Evolutionary conservation across 257 asterid species (phyloP), one percentile per base, ranked within the genome.

Genomic region (Datura wrightii): DNA sequence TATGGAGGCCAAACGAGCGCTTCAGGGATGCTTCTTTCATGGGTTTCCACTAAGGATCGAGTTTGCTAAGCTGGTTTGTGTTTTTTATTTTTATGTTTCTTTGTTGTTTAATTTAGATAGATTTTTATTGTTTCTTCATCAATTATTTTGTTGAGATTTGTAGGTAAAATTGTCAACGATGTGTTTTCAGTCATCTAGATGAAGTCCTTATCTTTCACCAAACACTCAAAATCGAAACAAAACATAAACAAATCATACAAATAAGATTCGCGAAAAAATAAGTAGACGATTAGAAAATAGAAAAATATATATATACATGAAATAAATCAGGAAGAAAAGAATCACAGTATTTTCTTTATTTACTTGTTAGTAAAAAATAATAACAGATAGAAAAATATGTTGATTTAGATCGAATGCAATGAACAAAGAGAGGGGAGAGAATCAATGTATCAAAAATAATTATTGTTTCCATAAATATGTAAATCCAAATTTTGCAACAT

Each of bases 51-150:
- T 94, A 62, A 94, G 90, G 88, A 92, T 94, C 66, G 97, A 96
- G 88, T 94, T 94, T 86, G 96, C 98, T 54, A 96, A 92, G 91
- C 93, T 93, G 98, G 98, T 94, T 89, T 87, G 98, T 93, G 83
- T 24, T 83, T 87, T 82, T 67, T 34, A 72, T 84, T 87, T 79
- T 66, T 86, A 15, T 69, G 70, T 67, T 84, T 83, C 53, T 56
- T 3, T 16, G 24, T 56, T 50, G 54, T 56, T 39, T 85, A 3
- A 42, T 14, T 84, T 54, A 48, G 78, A 72, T 87, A 70, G 39
- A 60, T 16, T 74, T 16, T 79, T 80, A 2, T 56, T 84, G 19
- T 19, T 79, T 69, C 46, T 34, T 67, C 56, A 16, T 71, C 31
- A 18, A 52, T 50, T 41, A 54, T 24, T 83, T 16, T 53, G 6